Evolutionary conservation across 352 stramenopile genomes (phyloP), one percentile per base, ranked within the genome.

Genomic region (Phytophthora niederhauseri): DNA sequence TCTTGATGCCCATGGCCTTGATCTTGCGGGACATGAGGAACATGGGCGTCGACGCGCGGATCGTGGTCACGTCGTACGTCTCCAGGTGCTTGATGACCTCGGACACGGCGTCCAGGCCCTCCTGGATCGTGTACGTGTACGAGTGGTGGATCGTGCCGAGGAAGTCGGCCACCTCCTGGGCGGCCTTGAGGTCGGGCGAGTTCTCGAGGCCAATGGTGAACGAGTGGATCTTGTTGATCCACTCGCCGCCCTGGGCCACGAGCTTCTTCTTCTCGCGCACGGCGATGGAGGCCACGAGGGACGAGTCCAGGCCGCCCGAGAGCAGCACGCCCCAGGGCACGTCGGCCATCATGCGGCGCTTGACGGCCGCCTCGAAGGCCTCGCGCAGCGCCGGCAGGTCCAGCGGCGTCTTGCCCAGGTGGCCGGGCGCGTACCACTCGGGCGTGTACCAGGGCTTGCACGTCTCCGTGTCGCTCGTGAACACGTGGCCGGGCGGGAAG

Each of bases 1-100:
- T 99, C 84, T 99, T 99, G 72, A 99, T 98, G 50, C 98, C 98
- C 96, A 99, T 99, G 53, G 97, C 98, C 85, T 99, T 99, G 78
- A 99, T 99, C 89, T 99, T 99, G 51, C 98, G 81, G 6, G 91
- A 87, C 98, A 99, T 99, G 53, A 99, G 85, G 80, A 99, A 99
- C 98, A 99, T 99, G n/a, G 98, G 98, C 22, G 97, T 99, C 0
- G 94, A 98, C 2, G 98, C 97, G 51, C 98, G 93, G 70, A 99
- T 98, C 1, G 98, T 99, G 24, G 97, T 99, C 5, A 99, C 80
- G 76, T 99, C 97, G 76, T 99, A 99, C 28, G 97, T 99, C 85
- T 99, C 97, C 5, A 99, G 68, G 76, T 97, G 89, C 70, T 98
- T 98, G 77, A 99, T 99, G 41, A 99, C 97, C 64, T 99, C 96